Percentiles rank a stretch among this genome's conserved stretches.
phyloP scores from a whole-genome alignment of 2,329 filamentous ascomycete genomes.

The Pseudovirgaria hyperparasitica region DNA sequence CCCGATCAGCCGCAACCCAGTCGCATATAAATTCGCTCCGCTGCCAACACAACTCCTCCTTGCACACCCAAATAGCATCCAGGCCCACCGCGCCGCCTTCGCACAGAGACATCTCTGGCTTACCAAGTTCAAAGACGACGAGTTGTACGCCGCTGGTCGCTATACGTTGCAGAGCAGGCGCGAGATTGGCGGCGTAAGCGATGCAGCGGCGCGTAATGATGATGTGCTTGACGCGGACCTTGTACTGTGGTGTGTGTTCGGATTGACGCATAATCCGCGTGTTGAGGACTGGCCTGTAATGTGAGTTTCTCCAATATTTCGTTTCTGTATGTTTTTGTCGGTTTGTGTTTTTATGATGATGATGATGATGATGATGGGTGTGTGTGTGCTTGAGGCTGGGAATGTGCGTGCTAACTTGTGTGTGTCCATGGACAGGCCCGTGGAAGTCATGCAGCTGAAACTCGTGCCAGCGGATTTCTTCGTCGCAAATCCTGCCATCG shows the following conservation, averaged over 20 bases:
- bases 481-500: conserved; percentile 38
- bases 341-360: conserved; percentile 1
- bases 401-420: conserved; percentile 6
- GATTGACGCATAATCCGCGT: conserved; percentile 39
- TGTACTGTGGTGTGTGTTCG: conserved; percentile 38
- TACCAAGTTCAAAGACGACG: conserved; percentile 38
- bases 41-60: conserved; percentile 37
- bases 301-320: conserved; percentile 8
- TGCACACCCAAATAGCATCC: conserved; percentile 31
- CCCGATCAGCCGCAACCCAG: conserved; percentile 30
- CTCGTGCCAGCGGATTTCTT: conserved; percentile 43
- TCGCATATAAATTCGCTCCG: conserved; percentile 36
- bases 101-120: conserved; percentile 41
- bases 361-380: no score
- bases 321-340: not conserved
- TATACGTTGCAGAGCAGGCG: conserved; percentile 33
- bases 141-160: conserved; percentile 36
- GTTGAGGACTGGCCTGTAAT: conserved; percentile 39
- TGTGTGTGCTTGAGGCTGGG: no score
- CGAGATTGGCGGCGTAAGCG: conserved; percentile 32
- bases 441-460: conserved; percentile 34
- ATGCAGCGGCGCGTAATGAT: conserved; percentile 31
- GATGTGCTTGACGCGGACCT: conserved; percentile 32
- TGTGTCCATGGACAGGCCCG: conserved; percentile 18
- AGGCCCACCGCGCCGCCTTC: conserved; percentile 35